Percentiles rank a stretch among this genome's conserved stretches.
These are phyloP conservation scores for Thalassiosira mediterranea DNA, from an alignment of 352 stramenopile species.

Conservation along the genomic window DNA sequence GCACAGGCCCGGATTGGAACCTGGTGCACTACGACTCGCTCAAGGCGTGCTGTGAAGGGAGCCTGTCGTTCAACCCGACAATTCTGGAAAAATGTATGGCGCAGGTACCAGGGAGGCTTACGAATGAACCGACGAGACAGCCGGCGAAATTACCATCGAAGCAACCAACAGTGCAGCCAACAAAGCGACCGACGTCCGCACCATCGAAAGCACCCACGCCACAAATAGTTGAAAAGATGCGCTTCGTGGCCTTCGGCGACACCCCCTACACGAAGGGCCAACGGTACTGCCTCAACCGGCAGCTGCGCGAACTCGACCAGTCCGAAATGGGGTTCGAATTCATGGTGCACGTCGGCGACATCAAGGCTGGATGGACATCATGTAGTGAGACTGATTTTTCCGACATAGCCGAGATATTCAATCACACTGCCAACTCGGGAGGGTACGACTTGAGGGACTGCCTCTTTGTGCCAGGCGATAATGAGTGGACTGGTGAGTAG, in stretches of 20 bases:
- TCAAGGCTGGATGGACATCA: slow-evolving; percentile 19
- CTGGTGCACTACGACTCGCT: too few relatives aligned
- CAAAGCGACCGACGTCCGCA: slow-evolving; percentile 2
- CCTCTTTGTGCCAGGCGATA: slow-evolving; percentile 42
- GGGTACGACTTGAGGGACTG: slow-evolving; percentile 25
- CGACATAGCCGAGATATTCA: slow-evolving; percentile 36
- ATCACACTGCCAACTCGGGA: slow-evolving; percentile 20
- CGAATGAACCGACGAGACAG: neutral
- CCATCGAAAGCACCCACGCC: slow-evolving; percentile 3
- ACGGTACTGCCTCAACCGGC: slow-evolving; percentile 42
- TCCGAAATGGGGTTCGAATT: slow-evolving; percentile 23
- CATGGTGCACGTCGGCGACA: slow-evolving; percentile 41
- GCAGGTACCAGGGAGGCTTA: neutral
- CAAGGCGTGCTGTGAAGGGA: neutral
- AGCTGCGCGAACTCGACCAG: slow-evolving; percentile 32
- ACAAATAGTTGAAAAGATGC: too few relatives aligned
- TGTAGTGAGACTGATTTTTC: slow-evolving; percentile 20
- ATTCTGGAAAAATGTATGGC: neutral
- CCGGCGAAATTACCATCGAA: too few relatives aligned
- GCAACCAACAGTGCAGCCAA: slow-evolving; percentile 1
- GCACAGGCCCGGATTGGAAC: too few relatives aligned
- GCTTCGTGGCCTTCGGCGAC: slow-evolving; percentile 13
- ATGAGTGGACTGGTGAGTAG: slow-evolving; percentile 51
- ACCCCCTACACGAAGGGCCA: slow-evolving; percentile 29
- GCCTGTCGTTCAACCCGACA: slow-evolving; percentile 4